Conservation (phyloP, 2,329 filamentous ascomycete genomes). For the Aaosphaeria arxii region DNA sequence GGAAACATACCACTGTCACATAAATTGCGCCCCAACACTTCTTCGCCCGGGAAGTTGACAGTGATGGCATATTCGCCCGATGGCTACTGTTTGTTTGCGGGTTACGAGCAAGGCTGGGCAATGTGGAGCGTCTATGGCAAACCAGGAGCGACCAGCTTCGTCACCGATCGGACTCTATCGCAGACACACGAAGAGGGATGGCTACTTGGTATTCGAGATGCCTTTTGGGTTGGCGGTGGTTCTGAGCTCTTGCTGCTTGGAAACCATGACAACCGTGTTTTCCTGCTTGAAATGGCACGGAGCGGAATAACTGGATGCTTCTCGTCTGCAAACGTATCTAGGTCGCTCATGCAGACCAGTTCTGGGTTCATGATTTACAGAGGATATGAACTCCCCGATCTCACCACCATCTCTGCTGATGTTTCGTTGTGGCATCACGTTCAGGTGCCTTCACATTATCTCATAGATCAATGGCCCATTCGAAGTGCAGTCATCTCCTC, state of each 20-base stretch:
- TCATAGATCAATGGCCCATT: conserved; percentile 92
- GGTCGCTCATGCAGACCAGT: conserved; percentile 80
- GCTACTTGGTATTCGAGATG: conserved; percentile 75
- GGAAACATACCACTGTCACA: conserved; percentile 91
- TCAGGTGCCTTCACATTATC: conserved; percentile 78
- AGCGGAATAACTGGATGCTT: conserved; percentile 93
- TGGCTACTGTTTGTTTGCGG: conserved; percentile 92
- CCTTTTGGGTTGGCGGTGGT: conserved; percentile 83
- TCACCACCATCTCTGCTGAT: conserved; percentile 89
- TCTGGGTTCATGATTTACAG: conserved; percentile 88
- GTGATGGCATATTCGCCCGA: conserved; percentile 87
- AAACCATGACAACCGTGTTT: conserved; percentile 72
- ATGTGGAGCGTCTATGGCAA: conserved; percentile 98
- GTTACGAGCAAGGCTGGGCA: conserved; percentile 89
- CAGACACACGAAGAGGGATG: conserved; percentile 73
- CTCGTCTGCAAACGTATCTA: conserved; percentile 83
- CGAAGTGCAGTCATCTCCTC: conserved; percentile 81
- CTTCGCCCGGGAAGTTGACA: conserved; percentile 68
- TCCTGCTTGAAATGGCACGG: conserved; percentile 86
- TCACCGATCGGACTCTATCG: conserved; percentile 62
- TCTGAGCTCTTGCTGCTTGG: conserved; percentile 78
- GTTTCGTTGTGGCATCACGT: conserved; percentile 93
- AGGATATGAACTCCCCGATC: conserved; percentile 85
- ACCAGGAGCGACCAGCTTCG: conserved; percentile 79
- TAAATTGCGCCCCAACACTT: conserved; percentile 67